phyloP scores from a whole-genome alignment of 352 stramenopile genomes.

The Phytophthora cajani region DNA sequence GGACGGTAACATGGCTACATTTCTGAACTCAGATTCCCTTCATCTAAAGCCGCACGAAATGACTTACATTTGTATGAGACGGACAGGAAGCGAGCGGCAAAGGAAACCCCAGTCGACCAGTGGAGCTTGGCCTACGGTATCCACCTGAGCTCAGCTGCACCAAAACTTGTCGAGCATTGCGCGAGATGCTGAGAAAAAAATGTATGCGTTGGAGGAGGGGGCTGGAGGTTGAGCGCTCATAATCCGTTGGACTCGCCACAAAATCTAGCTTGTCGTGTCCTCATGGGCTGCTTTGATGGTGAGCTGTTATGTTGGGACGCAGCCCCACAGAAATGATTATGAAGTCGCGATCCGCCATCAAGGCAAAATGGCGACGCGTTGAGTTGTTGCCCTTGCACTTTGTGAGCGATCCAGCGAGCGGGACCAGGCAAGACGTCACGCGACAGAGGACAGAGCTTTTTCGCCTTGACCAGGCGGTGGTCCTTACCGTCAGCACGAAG shows the following conservation, averaged over 20 bases:
- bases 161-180: conserved; percentile 1
- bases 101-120: conserved; percentile 1
- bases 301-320: too few relatives aligned
- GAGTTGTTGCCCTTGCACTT: neutral
- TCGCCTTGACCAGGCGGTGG: conserved; percentile 4
- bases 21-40: conserved; percentile 15
- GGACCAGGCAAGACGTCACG: conserved; percentile 1
- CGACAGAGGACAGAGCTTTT: neutral
- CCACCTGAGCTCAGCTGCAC: conserved; percentile 6
- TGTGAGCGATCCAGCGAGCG: conserved; percentile 1
- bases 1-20: conserved; percentile 23
- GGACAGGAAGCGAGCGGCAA: neutral
- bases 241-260: conserved; percentile 20
- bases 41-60: conserved; percentile 7
- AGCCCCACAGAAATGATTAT: neutral
- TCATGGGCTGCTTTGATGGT: neutral
- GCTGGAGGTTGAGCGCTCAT: neutral
- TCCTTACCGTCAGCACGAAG: conserved; percentile 15
- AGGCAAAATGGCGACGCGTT: neutral
- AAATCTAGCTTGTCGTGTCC: conserved; percentile 13
- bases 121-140: conserved; percentile 4
- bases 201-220: neutral
- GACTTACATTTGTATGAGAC: neutral
- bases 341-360: neutral
- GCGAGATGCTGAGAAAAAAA: conserved; percentile 22